Conservation (phyloP, 2,329 filamentous ascomycete genomes). For the Penicillium sp. region DNA sequence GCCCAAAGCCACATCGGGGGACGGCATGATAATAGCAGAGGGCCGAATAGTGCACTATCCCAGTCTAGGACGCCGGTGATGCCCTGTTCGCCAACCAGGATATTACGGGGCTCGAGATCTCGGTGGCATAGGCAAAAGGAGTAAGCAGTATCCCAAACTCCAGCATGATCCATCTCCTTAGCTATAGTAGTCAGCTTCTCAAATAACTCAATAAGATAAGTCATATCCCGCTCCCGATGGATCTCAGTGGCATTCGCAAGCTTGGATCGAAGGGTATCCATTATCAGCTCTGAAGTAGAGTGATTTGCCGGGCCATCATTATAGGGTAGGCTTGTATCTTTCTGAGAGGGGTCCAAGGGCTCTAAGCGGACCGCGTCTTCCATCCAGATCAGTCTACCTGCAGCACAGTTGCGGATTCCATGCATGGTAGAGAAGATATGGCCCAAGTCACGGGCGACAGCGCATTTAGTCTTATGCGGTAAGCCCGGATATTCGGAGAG, state of each 20-base stretch:
- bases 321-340: no score
- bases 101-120: neutral
- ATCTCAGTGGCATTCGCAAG: neutral
- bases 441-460: no score
- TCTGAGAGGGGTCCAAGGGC: no score
- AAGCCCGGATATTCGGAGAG: no score
- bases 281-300: no score
- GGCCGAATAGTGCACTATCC: neutral
- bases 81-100: neutral
- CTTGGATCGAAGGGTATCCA: neutral
- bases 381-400: no score
- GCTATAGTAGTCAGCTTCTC: neutral
- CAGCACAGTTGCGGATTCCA: no score
- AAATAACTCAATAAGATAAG: neutral
- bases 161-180: neutral
- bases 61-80: constrained; percentile 1
- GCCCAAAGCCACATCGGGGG: constrained; percentile 1
- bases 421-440: no score
- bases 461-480: no score
- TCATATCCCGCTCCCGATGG: neutral
- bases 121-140: neutral
- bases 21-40: neutral
- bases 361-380: no score
- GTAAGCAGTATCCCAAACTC: neutral
- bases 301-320: no score